Percentiles rank a stretch among this genome's conserved stretches.
These are phyloP conservation scores for Morella rubra DNA, from an alignment of 306 rosid genomes.

Conservation along the genomic window DNA sequence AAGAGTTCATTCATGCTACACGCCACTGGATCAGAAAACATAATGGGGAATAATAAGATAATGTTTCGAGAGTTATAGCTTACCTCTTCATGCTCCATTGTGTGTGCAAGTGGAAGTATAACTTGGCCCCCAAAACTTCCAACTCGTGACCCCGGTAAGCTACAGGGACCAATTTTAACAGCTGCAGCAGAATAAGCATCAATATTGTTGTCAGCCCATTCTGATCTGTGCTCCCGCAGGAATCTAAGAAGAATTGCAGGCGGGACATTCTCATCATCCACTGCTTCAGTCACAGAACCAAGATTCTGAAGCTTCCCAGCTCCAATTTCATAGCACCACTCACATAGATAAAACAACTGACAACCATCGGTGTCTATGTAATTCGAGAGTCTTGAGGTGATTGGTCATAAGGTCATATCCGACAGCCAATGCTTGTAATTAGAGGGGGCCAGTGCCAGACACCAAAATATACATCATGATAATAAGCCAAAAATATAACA, in stretches of 20 bases:
- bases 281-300: no score
- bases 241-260: slow-evolving; percentile 93
- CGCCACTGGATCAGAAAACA: neutral
- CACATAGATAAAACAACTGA: neutral
- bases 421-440: no score
- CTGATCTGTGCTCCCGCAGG: slow-evolving; percentile 93
- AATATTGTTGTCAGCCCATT: slow-evolving; percentile 95
- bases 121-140: slow-evolving; percentile 96
- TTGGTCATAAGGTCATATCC: no score
- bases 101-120: slow-evolving; percentile 91
- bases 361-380: neutral
- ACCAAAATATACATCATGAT: neutral
- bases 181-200: slow-evolving; percentile 99
- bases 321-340: no score
- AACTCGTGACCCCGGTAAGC: slow-evolving; percentile 80
- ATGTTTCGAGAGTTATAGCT: neutral
- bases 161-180: slow-evolving; percentile 90
- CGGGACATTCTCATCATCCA: slow-evolving; percentile 98
- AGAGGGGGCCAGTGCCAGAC: neutral
- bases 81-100: slow-evolving; percentile 97
- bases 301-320: no score
- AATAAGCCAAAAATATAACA: neutral
- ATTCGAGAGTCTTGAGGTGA: no score
- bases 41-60: neutral
- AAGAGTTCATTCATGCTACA: neutral